Percentiles rank a stretch among this genome's conserved stretches.
Conservation (phyloP, 345 rosid genomes). For the Aurinia saxatilis region DNA sequence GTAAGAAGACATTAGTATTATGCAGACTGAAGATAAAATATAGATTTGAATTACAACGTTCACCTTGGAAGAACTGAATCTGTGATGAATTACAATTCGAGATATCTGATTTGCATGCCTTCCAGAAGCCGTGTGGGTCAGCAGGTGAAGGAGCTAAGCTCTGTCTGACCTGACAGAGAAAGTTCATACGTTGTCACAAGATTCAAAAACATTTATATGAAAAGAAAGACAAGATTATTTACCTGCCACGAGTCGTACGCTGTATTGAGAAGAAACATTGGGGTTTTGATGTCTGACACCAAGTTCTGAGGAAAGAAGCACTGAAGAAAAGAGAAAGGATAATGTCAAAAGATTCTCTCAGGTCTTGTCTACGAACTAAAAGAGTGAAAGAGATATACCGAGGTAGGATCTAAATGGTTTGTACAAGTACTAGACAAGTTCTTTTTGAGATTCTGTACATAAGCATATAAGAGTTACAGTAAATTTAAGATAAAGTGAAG, state of each 20-base stretch:
- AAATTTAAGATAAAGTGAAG: background rate
- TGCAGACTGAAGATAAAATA: background rate
- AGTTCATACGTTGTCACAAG: background rate
- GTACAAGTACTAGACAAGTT: slow-evolving; percentile 64
- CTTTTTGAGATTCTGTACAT: slow-evolving; percentile 51
- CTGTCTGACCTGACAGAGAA: slow-evolving; percentile 42
- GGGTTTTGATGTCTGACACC: slow-evolving; percentile 57
- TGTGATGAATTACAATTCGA: slow-evolving; percentile 58
- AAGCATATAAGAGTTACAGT: background rate
- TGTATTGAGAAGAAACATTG: slow-evolving; percentile 71
- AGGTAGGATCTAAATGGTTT: slow-evolving; percentile 69
- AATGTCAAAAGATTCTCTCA: background rate
- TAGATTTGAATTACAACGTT: background rate
- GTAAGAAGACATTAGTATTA: background rate
- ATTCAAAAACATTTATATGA: slow-evolving; percentile 8
- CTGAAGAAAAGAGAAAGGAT: slow-evolving; percentile 28
- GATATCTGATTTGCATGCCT: slow-evolving; percentile 48
- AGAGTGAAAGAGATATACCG: slow-evolving; percentile 35
- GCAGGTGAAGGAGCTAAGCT: slow-evolving; percentile 72
- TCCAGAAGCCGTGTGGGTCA: slow-evolving; percentile 73
- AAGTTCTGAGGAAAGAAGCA: slow-evolving; percentile 91
- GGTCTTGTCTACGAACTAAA: background rate
- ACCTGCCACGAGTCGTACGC: slow-evolving; percentile 94
- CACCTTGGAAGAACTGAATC: slow-evolving; percentile 65
- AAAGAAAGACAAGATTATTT: slow-evolving; percentile 7